A percentile compares a stretch with the other conserved stretches of the same genome.
Conservation (phyloP, 768 basidiomycete genomes). For the Lentinula edodes region DNA sequence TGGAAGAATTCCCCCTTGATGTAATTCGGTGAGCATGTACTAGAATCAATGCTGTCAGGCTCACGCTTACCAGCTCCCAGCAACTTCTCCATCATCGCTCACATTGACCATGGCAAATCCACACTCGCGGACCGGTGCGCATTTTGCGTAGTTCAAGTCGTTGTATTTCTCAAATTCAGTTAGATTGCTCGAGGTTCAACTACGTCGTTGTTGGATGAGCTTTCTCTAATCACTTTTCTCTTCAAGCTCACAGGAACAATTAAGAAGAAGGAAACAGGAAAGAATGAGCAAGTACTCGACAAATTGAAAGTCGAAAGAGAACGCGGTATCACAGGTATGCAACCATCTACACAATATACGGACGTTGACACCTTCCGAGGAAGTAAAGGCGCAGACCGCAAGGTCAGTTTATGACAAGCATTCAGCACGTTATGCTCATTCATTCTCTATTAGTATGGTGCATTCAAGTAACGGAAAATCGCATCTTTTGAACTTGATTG, state of each 20-base stretch:
- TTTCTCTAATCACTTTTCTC: conserved; percentile 15
- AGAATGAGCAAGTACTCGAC: conserved; percentile 83
- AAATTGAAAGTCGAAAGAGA: conserved; percentile 97
- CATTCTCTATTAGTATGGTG: conserved; percentile 60
- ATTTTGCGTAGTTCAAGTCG: background rate
- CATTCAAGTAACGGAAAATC: conserved; percentile 46
- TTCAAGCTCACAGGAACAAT: conserved; percentile 85
- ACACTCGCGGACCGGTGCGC: conserved; percentile 82
- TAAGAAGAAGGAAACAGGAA: conserved; percentile 50
- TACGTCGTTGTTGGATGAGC: background rate
- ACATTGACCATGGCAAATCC: conserved; percentile 97
- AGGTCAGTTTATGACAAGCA: conserved; percentile 38
- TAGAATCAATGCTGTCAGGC: background rate
- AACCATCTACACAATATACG: background rate
- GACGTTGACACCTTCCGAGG: background rate
- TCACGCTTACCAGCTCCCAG: conserved; percentile 15
- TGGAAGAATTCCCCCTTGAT: conserved; percentile 65
- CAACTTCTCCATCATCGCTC: conserved; percentile 96
- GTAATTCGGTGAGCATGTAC: conserved; percentile 48
- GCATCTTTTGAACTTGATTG: conserved; percentile 89
- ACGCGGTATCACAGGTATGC: conserved; percentile 87
- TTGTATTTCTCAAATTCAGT: background rate
- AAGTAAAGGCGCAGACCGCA: conserved; percentile 95
- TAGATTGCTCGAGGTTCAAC: conserved; percentile 70
- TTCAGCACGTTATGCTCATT: background rate